Evolutionary conservation across 1,139 yeast species (phyloP).

Genomic region (Kurtzmaniella quercitrusa): DNA sequence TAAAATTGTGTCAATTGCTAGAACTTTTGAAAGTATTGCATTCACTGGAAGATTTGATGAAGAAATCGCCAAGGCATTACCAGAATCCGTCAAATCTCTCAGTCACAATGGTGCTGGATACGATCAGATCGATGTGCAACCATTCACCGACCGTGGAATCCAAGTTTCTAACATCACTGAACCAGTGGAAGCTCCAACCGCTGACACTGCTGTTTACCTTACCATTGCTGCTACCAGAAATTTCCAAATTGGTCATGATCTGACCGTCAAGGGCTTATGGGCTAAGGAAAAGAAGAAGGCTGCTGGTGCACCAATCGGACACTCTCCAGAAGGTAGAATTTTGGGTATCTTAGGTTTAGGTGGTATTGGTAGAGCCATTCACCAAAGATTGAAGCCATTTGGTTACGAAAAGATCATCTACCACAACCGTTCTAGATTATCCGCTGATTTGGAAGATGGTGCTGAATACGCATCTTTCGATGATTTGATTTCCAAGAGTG

Average conservation of each 20-base stretch:
- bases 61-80: conserved; percentile 60
- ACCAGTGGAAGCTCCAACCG: conserved; percentile 76
- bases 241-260: conserved; percentile 44
- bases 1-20: conserved; percentile 45
- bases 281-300: conserved; percentile 20
- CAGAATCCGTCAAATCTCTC: conserved; percentile 57
- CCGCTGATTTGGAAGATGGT: conserved; percentile 52
- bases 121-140: conserved; percentile 68
- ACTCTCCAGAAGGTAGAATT: conserved; percentile 56
- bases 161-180: conserved; percentile 72
- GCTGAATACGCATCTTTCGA: conserved; percentile 57
- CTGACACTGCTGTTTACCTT: conserved; percentile 71
- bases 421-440: conserved; percentile 53
- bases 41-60: conserved; percentile 74
- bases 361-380: conserved; percentile 69
- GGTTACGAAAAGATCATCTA: conserved; percentile 60
- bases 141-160: conserved; percentile 47
- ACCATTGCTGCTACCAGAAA: conserved; percentile 66
- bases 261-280: conserved; percentile 60
- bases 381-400: conserved; percentile 59
- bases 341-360: conserved; percentile 76
- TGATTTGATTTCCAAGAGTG: conserved; percentile 50
- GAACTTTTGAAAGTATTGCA: conserved; percentile 45
- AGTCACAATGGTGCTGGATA: conserved; percentile 93
- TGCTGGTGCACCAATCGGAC: conserved; percentile 27